Evolutionary conservation across 805 yeast genomes (phyloP).

Genomic region (Lipomyces spencermartinsiae): DNA sequence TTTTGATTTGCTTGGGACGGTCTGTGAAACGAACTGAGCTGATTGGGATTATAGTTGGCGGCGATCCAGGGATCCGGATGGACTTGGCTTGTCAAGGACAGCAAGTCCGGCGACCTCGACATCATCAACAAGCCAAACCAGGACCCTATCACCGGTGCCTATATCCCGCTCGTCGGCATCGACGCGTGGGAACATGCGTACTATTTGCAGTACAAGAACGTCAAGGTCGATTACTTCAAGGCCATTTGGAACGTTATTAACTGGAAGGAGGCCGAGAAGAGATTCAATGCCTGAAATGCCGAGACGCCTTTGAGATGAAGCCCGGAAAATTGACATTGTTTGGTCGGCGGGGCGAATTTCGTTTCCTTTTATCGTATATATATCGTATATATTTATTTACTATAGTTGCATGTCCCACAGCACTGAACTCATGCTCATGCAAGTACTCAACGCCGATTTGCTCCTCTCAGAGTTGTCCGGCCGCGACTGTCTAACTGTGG

Average conservation of each 20-base stretch:
- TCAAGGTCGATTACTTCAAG: conserved; percentile 88
- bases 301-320: neutral
- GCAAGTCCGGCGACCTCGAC: conserved; percentile 73
- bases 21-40: neutral
- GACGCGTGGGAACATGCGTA: conserved; percentile 95
- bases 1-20: neutral
- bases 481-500: too few relatives aligned
- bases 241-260: conserved; percentile 94
- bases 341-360: neutral
- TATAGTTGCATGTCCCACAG: too few relatives aligned
- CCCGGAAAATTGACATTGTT: neutral
- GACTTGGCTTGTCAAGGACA: conserved; percentile 89
- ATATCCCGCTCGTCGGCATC: conserved; percentile 81
- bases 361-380: too few relatives aligned
- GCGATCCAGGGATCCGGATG: conserved; percentile 96
- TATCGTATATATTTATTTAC: too few relatives aligned
- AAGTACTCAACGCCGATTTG: too few relatives aligned
- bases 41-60: conserved; percentile 60
- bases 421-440: too few relatives aligned
- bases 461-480: too few relatives aligned
- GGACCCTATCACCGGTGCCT: conserved; percentile 76
- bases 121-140: conserved; percentile 84
- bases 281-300: conserved; percentile 55
- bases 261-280: conserved; percentile 88
- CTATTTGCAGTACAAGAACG: conserved; percentile 91